A percentile compares a stretch with the other conserved stretches of the same genome.
phyloP scores from a whole-genome alignment of 2,329 filamentous ascomycete species.

The Neofusicoccum cordaticola region DNA sequence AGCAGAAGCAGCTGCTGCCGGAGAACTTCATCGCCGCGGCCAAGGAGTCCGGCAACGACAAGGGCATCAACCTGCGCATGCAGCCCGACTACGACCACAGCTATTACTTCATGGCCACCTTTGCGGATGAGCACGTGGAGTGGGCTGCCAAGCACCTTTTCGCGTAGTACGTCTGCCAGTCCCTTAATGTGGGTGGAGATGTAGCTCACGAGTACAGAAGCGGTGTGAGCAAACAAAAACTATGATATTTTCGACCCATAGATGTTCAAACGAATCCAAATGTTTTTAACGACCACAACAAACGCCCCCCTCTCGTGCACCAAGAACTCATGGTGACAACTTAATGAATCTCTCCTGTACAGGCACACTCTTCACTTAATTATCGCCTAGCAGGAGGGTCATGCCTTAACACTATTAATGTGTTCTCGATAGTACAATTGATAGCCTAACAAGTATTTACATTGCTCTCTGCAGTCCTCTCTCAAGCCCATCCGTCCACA shows the following conservation, averaged over 20 bases:
- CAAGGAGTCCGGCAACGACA: constrained; percentile 67
- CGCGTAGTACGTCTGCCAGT: constrained; percentile 44
- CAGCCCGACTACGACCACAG: constrained; percentile 94
- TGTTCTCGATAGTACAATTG: no score
- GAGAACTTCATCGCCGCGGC: constrained; percentile 86
- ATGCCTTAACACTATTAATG: no score
- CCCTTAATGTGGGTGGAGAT: background rate
- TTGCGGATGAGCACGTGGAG: constrained; percentile 84
- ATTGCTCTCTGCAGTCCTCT: no score
- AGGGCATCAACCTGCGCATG: constrained; percentile 74
- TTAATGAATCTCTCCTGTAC: no score
- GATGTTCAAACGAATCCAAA: constrained; percentile 3
- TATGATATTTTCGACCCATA: background rate
- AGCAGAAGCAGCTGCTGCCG: constrained; percentile 84
- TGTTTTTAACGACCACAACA: background rate
- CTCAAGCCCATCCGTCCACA: background rate
- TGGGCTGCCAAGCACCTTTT: constrained; percentile 85
- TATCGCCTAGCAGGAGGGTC: no score
- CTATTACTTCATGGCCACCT: constrained; percentile 93
- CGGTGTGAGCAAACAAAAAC: constrained; percentile 1
- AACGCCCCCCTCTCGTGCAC: no score
- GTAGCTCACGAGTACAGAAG: constrained; percentile 15
- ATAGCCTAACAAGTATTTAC: no score
- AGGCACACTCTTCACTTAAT: no score
- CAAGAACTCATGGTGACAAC: no score